A percentile compares a stretch with the other conserved stretches of the same genome.
phyloP scores from a whole-genome alignment of 2,329 filamentous ascomycete species.

The Fusarium oligoseptatum region DNA sequence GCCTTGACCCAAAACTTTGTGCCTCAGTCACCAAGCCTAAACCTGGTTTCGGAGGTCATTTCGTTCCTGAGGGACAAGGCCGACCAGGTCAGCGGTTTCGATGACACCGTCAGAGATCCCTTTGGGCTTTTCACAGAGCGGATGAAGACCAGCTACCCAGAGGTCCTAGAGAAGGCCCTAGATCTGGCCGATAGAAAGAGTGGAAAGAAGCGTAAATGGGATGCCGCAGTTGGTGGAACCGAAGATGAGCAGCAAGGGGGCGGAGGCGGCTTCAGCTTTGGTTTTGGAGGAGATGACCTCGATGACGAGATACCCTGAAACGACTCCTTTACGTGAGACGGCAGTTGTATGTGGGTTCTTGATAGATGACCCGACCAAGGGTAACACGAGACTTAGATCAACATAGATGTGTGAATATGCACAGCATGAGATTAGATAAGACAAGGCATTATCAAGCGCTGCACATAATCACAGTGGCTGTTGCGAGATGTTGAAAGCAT shows the following conservation, averaged over 20 bases:
- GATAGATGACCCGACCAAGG: neutral
- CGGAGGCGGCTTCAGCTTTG: conserved; percentile 64
- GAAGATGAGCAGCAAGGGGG: conserved; percentile 52
- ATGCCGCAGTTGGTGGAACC: conserved; percentile 71
- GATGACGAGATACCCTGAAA: conserved; percentile 61
- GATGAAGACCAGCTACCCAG: conserved; percentile 73
- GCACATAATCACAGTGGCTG: neutral
- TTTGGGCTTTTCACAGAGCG: conserved; percentile 81
- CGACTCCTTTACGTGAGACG: conserved; percentile 7
- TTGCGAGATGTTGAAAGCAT: neutral
- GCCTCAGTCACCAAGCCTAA: conserved; percentile 67
- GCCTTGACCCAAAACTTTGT: conserved; percentile 98
- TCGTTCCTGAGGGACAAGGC: conserved; percentile 85
- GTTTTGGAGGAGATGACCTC: conserved; percentile 62
- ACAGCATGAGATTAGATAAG: neutral
- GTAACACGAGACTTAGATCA: neutral
- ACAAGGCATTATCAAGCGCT: neutral
- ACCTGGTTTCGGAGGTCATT: conserved; percentile 79
- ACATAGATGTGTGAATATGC: neutral
- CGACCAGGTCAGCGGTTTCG: conserved; percentile 90
- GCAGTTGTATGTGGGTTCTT: neutral
- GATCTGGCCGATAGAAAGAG: conserved; percentile 73
- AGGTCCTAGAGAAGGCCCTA: conserved; percentile 75
- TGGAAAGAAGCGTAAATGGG: conserved; percentile 87
- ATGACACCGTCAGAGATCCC: conserved; percentile 76